These are phyloP conservation scores for Rhizopogon vinicolor DNA, from an alignment of 768 basidiomycete species.

Conservation along the genomic window DNA sequence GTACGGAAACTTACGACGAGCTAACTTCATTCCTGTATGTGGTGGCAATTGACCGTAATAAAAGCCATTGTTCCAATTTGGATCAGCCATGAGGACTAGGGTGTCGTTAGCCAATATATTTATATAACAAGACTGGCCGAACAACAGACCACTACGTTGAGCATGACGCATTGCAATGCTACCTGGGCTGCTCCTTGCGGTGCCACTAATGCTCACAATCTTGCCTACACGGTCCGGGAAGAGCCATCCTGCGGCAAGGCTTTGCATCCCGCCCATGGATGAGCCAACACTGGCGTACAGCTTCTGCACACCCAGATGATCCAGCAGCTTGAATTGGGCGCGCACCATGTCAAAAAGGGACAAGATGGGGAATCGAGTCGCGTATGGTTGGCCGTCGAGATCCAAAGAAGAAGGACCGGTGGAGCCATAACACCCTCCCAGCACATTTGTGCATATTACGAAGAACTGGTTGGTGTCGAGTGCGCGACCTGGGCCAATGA, in stretches of 20 bases:
- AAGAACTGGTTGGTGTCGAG: slow-evolving; percentile 92
- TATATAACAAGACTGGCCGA: not conserved
- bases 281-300: slow-evolving; percentile 92
- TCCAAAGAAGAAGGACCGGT: slow-evolving; percentile 90
- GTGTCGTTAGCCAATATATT: slow-evolving; percentile 1
- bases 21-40: slow-evolving; percentile 97
- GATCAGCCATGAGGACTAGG: slow-evolving; percentile 96
- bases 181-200: slow-evolving; percentile 86
- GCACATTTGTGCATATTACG: slow-evolving; percentile 92
- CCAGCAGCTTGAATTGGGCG: slow-evolving; percentile 85
- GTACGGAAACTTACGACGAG: slow-evolving; percentile 64
- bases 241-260: slow-evolving; percentile 91
- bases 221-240: slow-evolving; percentile 86
- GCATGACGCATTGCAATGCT: slow-evolving; percentile 96
- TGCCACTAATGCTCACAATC: slow-evolving; percentile 92
- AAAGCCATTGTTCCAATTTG: slow-evolving; percentile 98
- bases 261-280: slow-evolving; percentile 99
- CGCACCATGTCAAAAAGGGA: slow-evolving; percentile 97
- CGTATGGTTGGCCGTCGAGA: slow-evolving; percentile 67
- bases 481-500: slow-evolving; percentile 92
- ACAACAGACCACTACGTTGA: slow-evolving; percentile 81
- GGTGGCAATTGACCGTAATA: slow-evolving; percentile 96
- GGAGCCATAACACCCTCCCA: slow-evolving; percentile 97
- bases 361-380: slow-evolving; percentile 86
- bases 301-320: slow-evolving; percentile 76